Conservation (phyloP, 148 eudicot genomes). For the Vaccinium myrtillus region DNA sequence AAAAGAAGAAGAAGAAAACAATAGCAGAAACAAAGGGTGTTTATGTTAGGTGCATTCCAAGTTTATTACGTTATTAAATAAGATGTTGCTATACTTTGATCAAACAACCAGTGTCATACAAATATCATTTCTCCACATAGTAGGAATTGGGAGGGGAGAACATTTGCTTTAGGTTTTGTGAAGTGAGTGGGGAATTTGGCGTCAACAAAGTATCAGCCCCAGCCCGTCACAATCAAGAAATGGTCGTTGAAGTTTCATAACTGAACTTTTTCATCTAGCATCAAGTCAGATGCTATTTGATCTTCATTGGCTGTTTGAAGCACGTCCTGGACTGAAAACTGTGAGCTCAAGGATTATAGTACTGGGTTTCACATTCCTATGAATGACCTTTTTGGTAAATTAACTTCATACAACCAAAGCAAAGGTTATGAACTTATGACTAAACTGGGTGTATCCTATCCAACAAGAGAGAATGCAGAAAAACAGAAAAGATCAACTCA, state of each 20-base stretch:
- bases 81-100: background rate
- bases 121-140: background rate
- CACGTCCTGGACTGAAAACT: background rate
- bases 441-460: background rate
- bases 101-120: background rate
- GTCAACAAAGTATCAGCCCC: background rate
- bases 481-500: background rate
- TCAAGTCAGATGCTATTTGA: background rate
- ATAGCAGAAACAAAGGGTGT: background rate
- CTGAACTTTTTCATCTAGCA: background rate
- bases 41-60: background rate
- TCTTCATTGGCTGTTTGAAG: background rate
- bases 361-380: background rate
- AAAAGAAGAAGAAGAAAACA: background rate
- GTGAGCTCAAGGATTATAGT: background rate
- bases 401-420: background rate
- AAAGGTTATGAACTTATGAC: background rate
- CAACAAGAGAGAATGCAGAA: background rate
- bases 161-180: background rate
- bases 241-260: background rate
- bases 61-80: no score
- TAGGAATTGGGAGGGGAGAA: background rate
- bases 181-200: background rate
- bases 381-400: background rate
- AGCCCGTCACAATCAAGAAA: background rate